Base-by-base conservation (phyloP, 73 alveolate genomes). In the Paramecium caudatum region DNA sequence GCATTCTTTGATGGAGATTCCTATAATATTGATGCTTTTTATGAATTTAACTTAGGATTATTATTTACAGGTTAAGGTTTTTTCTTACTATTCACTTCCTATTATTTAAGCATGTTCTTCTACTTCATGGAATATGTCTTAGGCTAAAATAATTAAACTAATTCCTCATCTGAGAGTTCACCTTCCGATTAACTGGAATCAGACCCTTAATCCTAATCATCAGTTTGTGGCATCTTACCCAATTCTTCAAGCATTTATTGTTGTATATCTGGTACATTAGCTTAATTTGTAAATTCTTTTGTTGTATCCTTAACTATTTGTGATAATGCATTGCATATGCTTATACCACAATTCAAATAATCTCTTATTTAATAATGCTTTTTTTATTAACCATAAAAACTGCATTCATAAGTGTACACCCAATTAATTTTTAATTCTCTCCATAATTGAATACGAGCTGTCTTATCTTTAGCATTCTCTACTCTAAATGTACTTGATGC, bases 401-500 rank as follows among this genome's bases (percentile, higher is more conserved):
- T 61, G 27, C 87, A 69, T 50, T 85, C 92, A 41, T 61, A 69
- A 21, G 92, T 85, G 62, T 61, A 85, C 4, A 85, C 87, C 62
- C 82, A 61, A 39, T 41, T 61, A 1, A 85, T 74, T 33, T 94
- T 61, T 36, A 83, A 84, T 68, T 94, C 98, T 69, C 93, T 94
- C 95, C 95, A 94, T 13, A 94, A 46, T 21, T 90, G 87, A 5
- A 94, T 84, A 36, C 98, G 82, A 13, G 96, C 96, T n/a, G 98
- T 94, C 61, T 91, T 93, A 50, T 91, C 95, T 85, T 94, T 94
- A 12, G 95, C 80, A 61, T 65, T 90, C 82, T 94, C 94, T 3
- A 92, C 91, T 43, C 94, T 93, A 91, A 94, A 94, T 39, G 91
- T 93, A 68, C 97, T 91, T 10, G 90, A 90, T 12, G 81, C 82